Evolutionary conservation across 345 rosid genomes (phyloP), one percentile per base, ranked within the genome.

Genomic region (Salix dunnii): DNA sequence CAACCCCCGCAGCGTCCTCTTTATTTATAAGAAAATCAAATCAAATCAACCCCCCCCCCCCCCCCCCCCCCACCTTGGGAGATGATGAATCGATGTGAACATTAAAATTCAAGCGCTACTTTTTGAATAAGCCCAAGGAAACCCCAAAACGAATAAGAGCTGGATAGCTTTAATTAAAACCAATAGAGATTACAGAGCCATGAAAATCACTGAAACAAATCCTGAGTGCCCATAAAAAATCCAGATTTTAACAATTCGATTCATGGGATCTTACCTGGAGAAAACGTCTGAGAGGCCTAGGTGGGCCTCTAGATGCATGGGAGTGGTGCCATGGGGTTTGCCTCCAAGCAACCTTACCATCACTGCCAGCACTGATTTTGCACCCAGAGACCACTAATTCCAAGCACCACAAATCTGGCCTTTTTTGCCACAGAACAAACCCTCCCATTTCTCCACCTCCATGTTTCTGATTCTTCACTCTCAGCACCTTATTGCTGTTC

Each of bases 311-410:
- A 17, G 94, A 93, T 5, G 93, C 97, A 69, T 93, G 97, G 61
- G 98, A 89, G 77, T 88, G 94, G 76, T 91, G 98, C 97, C 97
- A 93, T 14, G 97, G 97, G 7, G 94, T 93, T 85, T 95, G 98
- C 68, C 91, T 87, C 99, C 99, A 93, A 28, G 96, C 92, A 31
- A 93, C 87, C 78, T 87, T 90, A 3, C 98, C 99, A 67, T 95
- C 98, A 82, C 98, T 90, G 11, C 98, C 99, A 1, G 98, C 98
- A 77, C 97, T 93, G 30, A 95, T 88, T 83, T 95, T 95, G 82
- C 89, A 90, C 1, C 99, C 97, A 0, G 98, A 89, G 48, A 90
- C 97, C 61, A 95, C 92, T 68, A 93, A 81, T 85, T 95, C 99
- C 81, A 95, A 81, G 85, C 96, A 89, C 99, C 99, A 95, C 30